A percentile compares a stretch with the other conserved stretches of the same genome.
Conservation (phyloP, 2,329 filamentous ascomycete genomes). For the Cercospora zeae-maydis region DNA sequence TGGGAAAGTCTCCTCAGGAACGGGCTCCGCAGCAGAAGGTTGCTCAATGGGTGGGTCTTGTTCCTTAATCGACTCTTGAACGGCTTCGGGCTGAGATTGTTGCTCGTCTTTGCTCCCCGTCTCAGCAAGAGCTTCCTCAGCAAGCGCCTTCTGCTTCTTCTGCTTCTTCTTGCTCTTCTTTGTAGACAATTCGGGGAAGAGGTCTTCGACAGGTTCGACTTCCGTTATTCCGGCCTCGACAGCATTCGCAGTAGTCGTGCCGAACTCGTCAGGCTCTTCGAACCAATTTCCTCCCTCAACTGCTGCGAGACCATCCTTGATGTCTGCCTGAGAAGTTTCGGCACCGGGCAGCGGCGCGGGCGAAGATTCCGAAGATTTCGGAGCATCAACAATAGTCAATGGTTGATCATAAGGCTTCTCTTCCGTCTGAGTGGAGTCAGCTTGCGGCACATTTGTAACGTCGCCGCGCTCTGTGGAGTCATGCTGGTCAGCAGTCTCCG, state of each 20-base stretch:
- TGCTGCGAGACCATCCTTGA: neutral
- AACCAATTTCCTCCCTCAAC: neutral
- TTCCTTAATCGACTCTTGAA: neutral
- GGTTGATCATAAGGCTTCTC: neutral
- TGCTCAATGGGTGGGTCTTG: neutral
- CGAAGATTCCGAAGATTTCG: neutral
- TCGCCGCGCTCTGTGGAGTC: neutral
- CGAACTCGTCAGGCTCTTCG: neutral
- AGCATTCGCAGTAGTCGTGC: neutral
- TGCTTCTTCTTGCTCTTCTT: conserved; percentile 31
- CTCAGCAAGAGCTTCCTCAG: conserved; percentile 2
- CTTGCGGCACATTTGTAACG: neutral
- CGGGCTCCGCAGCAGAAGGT: neutral
- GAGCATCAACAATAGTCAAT: neutral
- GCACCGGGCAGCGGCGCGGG: neutral
- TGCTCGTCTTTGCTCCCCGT: neutral
- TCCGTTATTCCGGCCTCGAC: neutral
- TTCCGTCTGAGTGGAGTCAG: neutral
- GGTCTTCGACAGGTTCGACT: conserved; percentile 13
- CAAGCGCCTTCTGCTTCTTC: conserved; percentile 19
- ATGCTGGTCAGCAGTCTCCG: neutral
- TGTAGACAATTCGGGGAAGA: conserved; percentile 13
- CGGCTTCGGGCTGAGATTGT: neutral
- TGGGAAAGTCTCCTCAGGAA: neutral
- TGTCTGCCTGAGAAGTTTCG: neutral